Base-by-base conservation (phyloP, 148 eudicot genomes). In the Camellia lanceoleosa region DNA sequence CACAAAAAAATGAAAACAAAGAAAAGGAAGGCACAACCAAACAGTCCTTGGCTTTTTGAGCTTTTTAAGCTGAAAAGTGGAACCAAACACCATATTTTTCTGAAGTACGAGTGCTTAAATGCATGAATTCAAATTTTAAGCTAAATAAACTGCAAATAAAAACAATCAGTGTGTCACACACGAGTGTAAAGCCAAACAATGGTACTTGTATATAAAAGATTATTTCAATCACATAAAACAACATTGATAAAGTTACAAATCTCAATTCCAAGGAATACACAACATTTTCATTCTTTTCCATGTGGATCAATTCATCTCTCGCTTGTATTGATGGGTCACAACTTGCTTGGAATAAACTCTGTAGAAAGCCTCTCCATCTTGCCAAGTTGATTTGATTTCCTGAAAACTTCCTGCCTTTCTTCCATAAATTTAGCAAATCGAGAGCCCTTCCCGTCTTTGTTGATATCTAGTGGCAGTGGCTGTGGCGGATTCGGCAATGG, bases 341-440 rank as follows among this genome's bases (percentile, higher is more conserved):
- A 86, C 89, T 93, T 96, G 82, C 97, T 88, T 52, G 86, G 91
- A 75, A 83, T 58, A 54, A 86, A 80, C 73, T 83, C 83, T 30
- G 77, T 77, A 49, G 88, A 80, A 76, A 80, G 73, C 63, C 60
- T 82, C 81, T 78, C 76, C 30, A 69, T 64, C 54, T 82, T 86
- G 75, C 85, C 87, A 52, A 72, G 85, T 51, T 84, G 83, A 65
- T 79, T 77, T 52, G 88, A 66, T 71, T 82, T 87, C 67, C 82
- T 86, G 23, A 89, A 73, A 58, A 91, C 42, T 59, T 88, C 91
- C 43, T 82, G 84, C 63, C 86, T 82, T 60, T 92, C 96, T 8
- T 89, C 92, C 10, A 96, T 91, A 82, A 96, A 96, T 78, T 93
- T 90, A 0, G 96, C 91, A 73, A 96, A 96, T 15, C 83, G 92